Evolutionary conservation across 352 stramenopile genomes (phyloP), one percentile per base, ranked within the genome.

Genomic region (Phytophthora boehmeriae): DNA sequence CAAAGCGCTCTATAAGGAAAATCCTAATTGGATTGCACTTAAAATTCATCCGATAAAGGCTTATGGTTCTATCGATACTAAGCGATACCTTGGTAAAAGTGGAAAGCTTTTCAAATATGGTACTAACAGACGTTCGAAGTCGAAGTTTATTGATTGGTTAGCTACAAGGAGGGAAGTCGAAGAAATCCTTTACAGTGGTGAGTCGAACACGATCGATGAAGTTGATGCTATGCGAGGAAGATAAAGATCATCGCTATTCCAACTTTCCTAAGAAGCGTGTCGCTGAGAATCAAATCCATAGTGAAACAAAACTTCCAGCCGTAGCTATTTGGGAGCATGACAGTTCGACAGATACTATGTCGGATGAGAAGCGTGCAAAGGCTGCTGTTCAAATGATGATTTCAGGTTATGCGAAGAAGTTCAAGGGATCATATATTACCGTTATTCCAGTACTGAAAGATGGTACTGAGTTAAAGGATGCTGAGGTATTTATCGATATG

Each of bases 401-500:
- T 38, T 8, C 32, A 38, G 32, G 32, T 38, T 38, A 38, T 38
- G 8, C 32, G 13, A 38, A 38, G 32, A 38, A 38, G 32, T 38
- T 38, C 32, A 38, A 1, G 13, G 32, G 32, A 14, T 38, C 32
- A 8, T 14, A 38, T 38, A 38, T 38, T 13, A 38, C 32, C 8
- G 32, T 38, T 38, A 38, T 38, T 38, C 32, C 32, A 38, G 32
- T 38, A 38, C 32, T 38, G 13, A 38, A 38, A 38, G 32, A 38
- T 38, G 32, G 13, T 8, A 38, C 32, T 38, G 32, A 38, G 32
- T 38, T 38, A 38, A 38, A 38, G 13, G 8, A 8, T 38, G 32
- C 32, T 14, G 32, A 38, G 32, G 32, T 38, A 38, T 38, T 38
- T 38, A 38, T 38, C 32, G 32, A 38, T 38, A 38, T 38, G 32